Evolutionary conservation across 371 early-diverging fungal species (phyloP), one percentile per base, ranked within the genome.

Genomic region (Saksenaea oblongispora): DNA sequence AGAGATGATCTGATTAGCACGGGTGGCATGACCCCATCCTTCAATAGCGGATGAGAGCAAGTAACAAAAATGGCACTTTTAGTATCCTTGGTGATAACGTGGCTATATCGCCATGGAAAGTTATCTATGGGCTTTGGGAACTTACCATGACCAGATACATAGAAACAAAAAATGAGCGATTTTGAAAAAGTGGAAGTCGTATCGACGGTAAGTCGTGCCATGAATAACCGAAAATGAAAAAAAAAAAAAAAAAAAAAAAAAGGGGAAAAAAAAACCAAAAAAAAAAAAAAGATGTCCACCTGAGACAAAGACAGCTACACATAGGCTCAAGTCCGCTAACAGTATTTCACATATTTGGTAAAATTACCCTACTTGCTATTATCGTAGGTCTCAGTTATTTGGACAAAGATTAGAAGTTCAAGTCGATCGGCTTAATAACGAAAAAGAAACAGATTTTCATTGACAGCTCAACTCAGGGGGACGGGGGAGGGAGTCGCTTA

Each of bases 11-110:
- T 85, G 84, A 62, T 82, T 82, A 22, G 85, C 88, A 37, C 84
- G 82, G 54, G 90, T 88, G 55, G 90, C 86, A 75, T 89, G 90
- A 11, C 88, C 90, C 79, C 86, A 87, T 62, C 90, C 90, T 87
- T 41, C n/a, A 7, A 51, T 26, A 22, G 42, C 58, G 34, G 1
- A 58, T 36, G 53, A 26, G 1, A 58, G 11, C 15, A 53, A 44
- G 34, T n/a, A 51, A 34, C 14, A n/a, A 37, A 11, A 26, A n/a
- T n/a, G n/a, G n/a, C n/a, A n/a, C n/a, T n/a, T n/a, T n/a, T n/a
- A n/a, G n/a, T n/a, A n/a, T n/a, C n/a, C n/a, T n/a, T n/a, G n/a
- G n/a, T n/a, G n/a, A n/a, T n/a, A n/a, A n/a, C n/a, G n/a, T n/a
- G n/a, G n/a, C n/a, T n/a, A n/a, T n/a, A n/a, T n/a, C n/a, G n/a